phyloP scores from a whole-genome alignment of 2,329 filamentous ascomycete species.

The Fusarium odoratissimum region DNA sequence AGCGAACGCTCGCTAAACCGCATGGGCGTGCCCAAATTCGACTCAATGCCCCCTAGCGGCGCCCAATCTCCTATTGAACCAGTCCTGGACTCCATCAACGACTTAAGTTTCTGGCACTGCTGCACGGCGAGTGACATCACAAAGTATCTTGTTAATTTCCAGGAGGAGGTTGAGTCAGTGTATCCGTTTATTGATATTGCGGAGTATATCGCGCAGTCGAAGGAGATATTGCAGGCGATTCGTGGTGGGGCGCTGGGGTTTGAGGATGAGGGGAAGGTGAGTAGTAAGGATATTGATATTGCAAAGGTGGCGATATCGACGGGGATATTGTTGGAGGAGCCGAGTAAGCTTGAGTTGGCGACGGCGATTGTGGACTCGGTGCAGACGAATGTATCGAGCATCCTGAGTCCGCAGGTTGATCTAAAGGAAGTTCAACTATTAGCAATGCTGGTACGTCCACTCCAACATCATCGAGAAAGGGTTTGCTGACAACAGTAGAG shows the following conservation, averaged over 20 bases:
- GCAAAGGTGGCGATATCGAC: constrained; percentile 51
- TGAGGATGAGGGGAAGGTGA: not conserved
- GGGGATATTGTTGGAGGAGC: constrained; percentile 48
- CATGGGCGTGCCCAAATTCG: constrained; percentile 50
- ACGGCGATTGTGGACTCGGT: constrained; percentile 47
- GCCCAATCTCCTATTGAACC: constrained; percentile 37
- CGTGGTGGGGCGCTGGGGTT: not conserved
- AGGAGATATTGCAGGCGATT: constrained; percentile 45
- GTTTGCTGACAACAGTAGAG: constrained; percentile 38
- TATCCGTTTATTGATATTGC: constrained; percentile 50
- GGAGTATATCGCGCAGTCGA: constrained; percentile 41
- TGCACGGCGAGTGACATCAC: constrained; percentile 44
- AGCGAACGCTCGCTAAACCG: constrained; percentile 51
- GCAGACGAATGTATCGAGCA: constrained; percentile 44
- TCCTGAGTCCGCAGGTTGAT: constrained; percentile 47
- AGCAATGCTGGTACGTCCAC: constrained; percentile 44
- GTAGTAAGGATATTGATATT: constrained; percentile 48
- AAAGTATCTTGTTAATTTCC: constrained; percentile 51
- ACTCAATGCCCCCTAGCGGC: constrained; percentile 42
- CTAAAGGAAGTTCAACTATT: constrained; percentile 51
- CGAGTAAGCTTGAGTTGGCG: constrained; percentile 47
- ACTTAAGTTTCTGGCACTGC: constrained; percentile 40
- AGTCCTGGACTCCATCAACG: constrained; percentile 5
- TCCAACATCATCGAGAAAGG: fast-evolving
- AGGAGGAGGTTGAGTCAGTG: constrained; percentile 54